Evolutionary conservation across 2,329 filamentous ascomycete species (phyloP), one percentile per base, ranked within the genome.

Genomic region (Colletotrichum paranaense): DNA sequence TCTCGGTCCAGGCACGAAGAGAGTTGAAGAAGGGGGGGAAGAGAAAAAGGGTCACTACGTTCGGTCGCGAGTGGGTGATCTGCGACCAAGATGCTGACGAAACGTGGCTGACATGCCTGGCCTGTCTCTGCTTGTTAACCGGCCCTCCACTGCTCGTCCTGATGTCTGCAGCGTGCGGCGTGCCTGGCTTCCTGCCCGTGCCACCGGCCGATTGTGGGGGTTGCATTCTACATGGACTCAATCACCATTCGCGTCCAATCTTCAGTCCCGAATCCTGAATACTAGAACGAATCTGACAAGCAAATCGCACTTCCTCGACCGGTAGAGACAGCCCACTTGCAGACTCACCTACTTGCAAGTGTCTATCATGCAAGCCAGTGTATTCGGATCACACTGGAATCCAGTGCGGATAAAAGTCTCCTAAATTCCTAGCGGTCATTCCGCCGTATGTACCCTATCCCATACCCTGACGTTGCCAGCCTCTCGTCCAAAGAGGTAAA

Each of bases 351-450:
- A 42, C 38, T 42, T 19, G 38, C 38, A 42, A 19, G 14, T 42
- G 49, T 5, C 49, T 24, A 16, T n/a, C 26, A 28, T 38, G 28
- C 38, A 58, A 52, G 55, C 38, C 55, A n/a, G 42, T n/a, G 26
- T 26, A 12, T 38, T 52, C 24, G 11, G 12, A 5, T 11, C 19
- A 22, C 26, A 57, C 38, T 35, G 32, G 11, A 19, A 49, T n/a
- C 26, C 32, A 65, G 46, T 56, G 14, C 30, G 28, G 55, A 19
- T 42, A 30, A 65, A 70, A 70, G 46, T 70, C 67, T 70, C 60
- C 70, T 58, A 62, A 62, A 62, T 62, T 35, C 70, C 70, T 66
- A 65, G 70, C 70, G 60, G 57, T 70, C 67, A 57, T 60, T 62
- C 35, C 55, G 55, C 32, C 60, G 49, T 56, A 14, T 26, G 32